Evolutionary conservation across 352 stramenopile species (phyloP).

Genomic region (Phytophthora megakarya): DNA sequence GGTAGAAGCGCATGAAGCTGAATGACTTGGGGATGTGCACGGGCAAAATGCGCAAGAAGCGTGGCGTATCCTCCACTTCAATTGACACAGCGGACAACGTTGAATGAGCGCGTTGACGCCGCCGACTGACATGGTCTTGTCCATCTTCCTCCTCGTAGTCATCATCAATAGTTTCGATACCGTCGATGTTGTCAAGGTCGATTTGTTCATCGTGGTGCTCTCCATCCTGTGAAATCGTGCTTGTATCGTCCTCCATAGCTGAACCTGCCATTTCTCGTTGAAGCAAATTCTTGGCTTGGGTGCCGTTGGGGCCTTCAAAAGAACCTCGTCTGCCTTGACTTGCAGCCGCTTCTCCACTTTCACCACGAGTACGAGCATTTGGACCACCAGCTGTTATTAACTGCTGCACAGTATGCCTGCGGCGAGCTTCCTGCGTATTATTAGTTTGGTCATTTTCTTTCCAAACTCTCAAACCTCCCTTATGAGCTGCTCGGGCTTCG

Average conservation of each 20-base stretch:
- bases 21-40: constrained; percentile 84
- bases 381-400: constrained; percentile 5
- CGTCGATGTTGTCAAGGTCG: constrained; percentile 11
- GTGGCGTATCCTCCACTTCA: constrained; percentile 80
- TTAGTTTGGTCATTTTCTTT: constrained; percentile 15
- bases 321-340: background rate
- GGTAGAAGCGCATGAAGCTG: constrained; percentile 81
- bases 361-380: constrained; percentile 4
- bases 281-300: constrained; percentile 46
- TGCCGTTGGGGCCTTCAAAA: constrained; percentile 22
- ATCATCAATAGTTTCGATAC: constrained; percentile 18
- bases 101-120: constrained; percentile 18
- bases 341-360: background rate
- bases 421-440: constrained; percentile 8
- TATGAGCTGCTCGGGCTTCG: constrained; percentile 25
- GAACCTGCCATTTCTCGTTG: constrained; percentile 52
- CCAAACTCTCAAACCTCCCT: constrained; percentile 30
- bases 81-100: constrained; percentile 59
- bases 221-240: constrained; percentile 45
- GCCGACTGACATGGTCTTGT: background rate
- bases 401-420: constrained; percentile 14
- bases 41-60: constrained; percentile 71
- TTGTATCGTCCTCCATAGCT: constrained; percentile 37
- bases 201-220: constrained; percentile 23
- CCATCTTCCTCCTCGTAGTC: constrained; percentile 18